phyloP scores from a whole-genome alignment of 768 basidiomycete genomes.

The Amanita pseudoporphyria region DNA sequence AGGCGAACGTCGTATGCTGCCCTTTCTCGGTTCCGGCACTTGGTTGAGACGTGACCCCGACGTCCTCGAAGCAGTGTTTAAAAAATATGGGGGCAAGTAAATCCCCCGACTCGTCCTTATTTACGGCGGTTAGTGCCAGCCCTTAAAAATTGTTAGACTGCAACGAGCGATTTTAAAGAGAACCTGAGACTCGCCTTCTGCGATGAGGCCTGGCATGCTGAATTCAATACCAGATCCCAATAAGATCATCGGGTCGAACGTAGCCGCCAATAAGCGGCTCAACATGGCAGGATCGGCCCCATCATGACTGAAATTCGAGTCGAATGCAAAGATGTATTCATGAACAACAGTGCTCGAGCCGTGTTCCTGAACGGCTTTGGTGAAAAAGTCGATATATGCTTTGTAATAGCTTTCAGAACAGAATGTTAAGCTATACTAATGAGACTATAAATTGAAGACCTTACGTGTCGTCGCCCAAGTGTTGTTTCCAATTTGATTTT shows the following conservation, averaged over 20 bases:
- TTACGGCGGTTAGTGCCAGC: constrained; percentile 7
- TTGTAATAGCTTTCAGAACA: constrained; percentile 41
- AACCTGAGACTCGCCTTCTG: constrained; percentile 30
- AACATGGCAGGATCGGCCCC: constrained; percentile 27
- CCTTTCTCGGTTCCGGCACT: background rate
- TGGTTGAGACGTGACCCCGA: background rate
- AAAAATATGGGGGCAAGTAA: background rate
- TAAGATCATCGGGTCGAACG: constrained; percentile 47
- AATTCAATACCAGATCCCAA: constrained; percentile 44
- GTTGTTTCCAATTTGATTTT: constrained; percentile 37
- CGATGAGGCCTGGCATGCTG: constrained; percentile 34
- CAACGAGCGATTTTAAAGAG: background rate
- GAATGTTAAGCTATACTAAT: background rate
- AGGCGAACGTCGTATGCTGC: background rate
- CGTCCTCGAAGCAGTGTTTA: constrained; percentile 1
- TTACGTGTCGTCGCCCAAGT: constrained; percentile 48
- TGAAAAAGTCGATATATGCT: constrained; percentile 44
- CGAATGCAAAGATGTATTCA: constrained; percentile 41
- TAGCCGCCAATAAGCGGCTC: constrained; percentile 30
- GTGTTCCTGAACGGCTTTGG: constrained; percentile 25
- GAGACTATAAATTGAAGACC: constrained; percentile 9
- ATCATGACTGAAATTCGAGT: constrained; percentile 30
- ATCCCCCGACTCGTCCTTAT: background rate
- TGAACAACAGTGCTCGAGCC: constrained; percentile 36
- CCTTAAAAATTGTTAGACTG: background rate